Evolutionary conservation across 192 early-diverging fungal genomes (phyloP), one percentile per base, ranked within the genome.

Genomic region (Phlyctochytrium bullatum): DNA sequence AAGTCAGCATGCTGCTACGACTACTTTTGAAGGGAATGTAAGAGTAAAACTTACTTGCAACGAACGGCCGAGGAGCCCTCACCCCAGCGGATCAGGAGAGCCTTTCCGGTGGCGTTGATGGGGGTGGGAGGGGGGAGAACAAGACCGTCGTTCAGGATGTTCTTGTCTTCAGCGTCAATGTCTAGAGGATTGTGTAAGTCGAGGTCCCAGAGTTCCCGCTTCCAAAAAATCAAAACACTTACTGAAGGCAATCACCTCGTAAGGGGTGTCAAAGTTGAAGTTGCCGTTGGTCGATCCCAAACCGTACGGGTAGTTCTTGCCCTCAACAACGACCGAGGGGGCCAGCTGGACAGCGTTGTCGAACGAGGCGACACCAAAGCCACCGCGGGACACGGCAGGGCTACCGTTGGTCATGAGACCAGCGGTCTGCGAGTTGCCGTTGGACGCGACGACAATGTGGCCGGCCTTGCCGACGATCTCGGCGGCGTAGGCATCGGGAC

Each of bases 401-500:
- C 28, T 31, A 36, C 76, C 68, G 10, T 6, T 20, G 20, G 20
- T 20, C 40, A 47, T 47, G 10, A 47, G 20, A 47, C 40, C 40
- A 47, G 40, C 40, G 20, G 10, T 20, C 20, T 47, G 40, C 10
- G 40, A 81, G 78, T 96, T 96, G 20, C 94, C 94, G 40, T 78
- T 78, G 27, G 88, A 77, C 56, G 83, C 78, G 17, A 93, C 81
- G 34, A 88, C 70, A 28, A 64, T n/a, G 36, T 27, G 3, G 16
- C 86, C 78, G 3, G 69, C 71, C 31, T 59, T 59, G 24, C 73
- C 54, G 32, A 90, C 71, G 3, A 64, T 64, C 31, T 85, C 77
- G 51, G 86, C 83, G 0, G 89, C 83, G 16, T 83, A 73, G 1
- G 86, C 62, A 12, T 88, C 78, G 51, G 83, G 78, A 34, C 90